Evolutionary conservation across 495 filamentous ascomycete genomes (phyloP).

Genomic region (Hypoxylon intermedium): DNA sequence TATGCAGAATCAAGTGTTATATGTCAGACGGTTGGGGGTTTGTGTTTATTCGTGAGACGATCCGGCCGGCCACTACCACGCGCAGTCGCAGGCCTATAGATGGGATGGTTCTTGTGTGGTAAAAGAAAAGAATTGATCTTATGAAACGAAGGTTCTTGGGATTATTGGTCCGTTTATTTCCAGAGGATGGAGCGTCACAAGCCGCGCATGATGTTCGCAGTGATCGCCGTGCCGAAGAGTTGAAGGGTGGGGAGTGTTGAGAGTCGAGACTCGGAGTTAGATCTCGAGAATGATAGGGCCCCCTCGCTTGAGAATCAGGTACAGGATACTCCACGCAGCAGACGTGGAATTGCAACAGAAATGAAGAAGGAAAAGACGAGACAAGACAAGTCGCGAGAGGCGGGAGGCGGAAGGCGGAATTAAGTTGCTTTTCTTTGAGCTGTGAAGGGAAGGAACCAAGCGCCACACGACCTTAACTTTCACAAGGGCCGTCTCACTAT

Average conservation of each 20-base stretch:
- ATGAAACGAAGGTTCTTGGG: neutral
- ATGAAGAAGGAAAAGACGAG: constrained; percentile 9
- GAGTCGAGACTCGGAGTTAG: constrained; percentile 3
- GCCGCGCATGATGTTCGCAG: constrained; percentile 6
- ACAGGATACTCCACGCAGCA: neutral
- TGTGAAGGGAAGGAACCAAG: neutral
- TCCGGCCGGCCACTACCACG: neutral
- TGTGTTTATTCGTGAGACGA: constrained; percentile 8
- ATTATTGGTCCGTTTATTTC: neutral
- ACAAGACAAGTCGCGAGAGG: neutral
- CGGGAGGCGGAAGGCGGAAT: constrained; percentile 1
- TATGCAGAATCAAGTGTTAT: constrained; percentile 6
- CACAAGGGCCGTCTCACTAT: constrained; percentile 5
- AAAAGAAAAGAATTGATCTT: neutral
- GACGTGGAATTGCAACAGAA: neutral
- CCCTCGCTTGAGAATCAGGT: neutral
- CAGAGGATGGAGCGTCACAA: constrained; percentile 5
- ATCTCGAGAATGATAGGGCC: neutral
- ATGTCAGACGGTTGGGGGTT: constrained; percentile 3
- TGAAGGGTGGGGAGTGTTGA: neutral
- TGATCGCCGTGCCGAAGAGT: neutral
- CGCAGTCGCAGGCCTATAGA: neutral
- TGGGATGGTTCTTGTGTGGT: neutral
- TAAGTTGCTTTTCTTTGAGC: constrained; percentile 25
- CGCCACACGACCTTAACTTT: constrained; percentile 13